These are phyloP conservation scores for Monarda citriodora DNA, from an alignment of 305 asterid species.

Conservation along the genomic window DNA sequence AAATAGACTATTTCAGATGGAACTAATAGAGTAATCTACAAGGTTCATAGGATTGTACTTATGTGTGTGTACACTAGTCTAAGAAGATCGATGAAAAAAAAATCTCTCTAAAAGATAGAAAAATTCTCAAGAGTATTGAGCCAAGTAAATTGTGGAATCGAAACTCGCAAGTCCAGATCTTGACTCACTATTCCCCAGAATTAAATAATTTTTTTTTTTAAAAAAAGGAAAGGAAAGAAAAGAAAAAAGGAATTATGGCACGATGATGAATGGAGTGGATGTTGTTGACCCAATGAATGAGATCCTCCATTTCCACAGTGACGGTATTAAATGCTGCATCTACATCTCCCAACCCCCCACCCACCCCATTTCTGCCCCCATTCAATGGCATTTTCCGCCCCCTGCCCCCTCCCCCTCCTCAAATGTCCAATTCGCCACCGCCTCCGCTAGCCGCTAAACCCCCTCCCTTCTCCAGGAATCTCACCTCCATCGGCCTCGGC, in stretches of 20 bases:
- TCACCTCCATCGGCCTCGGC: constrained; percentile 67
- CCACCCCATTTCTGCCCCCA: constrained; percentile 22
- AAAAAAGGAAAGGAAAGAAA: no score
- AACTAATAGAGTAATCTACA: no score
- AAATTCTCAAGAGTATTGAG: not conserved
- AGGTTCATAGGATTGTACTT: no score
- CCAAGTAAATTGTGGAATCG: not conserved
- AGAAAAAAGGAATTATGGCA: no score
- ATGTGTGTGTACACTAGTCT: no score
- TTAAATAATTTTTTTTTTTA: not conserved
- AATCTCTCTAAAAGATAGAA: no score
- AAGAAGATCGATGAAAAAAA: no score
- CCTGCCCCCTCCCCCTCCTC: constrained; percentile 28
- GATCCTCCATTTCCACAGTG: constrained; percentile 38
- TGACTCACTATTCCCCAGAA: not conserved
- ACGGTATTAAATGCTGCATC: constrained; percentile 68
- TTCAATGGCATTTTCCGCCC: constrained; percentile 53
- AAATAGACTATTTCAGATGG: no score
- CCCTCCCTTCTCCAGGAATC: constrained; percentile 25
- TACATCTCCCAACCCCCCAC: constrained; percentile 31
- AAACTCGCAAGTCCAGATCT: not conserved
- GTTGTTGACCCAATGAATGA: constrained; percentile 47
- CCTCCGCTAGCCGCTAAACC: constrained; percentile 28
- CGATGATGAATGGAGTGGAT: constrained; percentile 16
- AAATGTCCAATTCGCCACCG: constrained; percentile 55